Conservation (phyloP, 1,284 basidiomycete species). For the Heterobasidion annosum region DNA sequence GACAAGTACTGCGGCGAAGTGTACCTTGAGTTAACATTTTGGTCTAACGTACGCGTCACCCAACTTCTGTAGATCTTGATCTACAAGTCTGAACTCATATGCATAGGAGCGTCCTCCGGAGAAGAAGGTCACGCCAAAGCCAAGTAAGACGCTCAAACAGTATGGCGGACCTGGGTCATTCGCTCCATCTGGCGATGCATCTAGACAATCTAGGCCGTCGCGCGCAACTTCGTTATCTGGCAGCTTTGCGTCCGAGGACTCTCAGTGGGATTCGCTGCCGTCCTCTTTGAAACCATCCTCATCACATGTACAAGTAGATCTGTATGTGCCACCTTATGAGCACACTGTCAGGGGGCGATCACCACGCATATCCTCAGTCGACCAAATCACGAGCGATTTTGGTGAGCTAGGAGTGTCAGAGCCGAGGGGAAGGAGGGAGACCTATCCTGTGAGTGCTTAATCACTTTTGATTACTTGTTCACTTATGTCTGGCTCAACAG, state of each 20-base stretch:
- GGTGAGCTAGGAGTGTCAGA: constrained; percentile 53
- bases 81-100: constrained; percentile 3
- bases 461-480: not conserved
- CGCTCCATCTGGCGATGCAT: constrained; percentile 32
- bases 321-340: constrained; percentile 71
- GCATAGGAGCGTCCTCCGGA: constrained; percentile 63
- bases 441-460: constrained; percentile 46
- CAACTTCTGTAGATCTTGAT: not conserved
- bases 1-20: constrained; percentile 92
- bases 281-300: constrained; percentile 48
- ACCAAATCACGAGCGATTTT: constrained; percentile 52
- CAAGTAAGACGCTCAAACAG: constrained; percentile 41
- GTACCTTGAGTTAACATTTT: constrained; percentile 92
- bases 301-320: constrained; percentile 49
- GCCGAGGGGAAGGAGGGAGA: constrained; percentile 42
- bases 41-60: constrained; percentile 74
- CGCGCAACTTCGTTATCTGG: constrained; percentile 26
- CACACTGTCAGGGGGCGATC: constrained; percentile 23
- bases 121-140: constrained; percentile 50
- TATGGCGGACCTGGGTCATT: constrained; percentile 75
- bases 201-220: constrained; percentile 12
- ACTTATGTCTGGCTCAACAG: not conserved
- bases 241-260: constrained; percentile 24
- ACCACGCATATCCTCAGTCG: constrained; percentile 28
- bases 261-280: constrained; percentile 45